Evolutionary conservation across 306 rosid genomes (phyloP).

Genomic region (Cucumis cinereus): DNA sequence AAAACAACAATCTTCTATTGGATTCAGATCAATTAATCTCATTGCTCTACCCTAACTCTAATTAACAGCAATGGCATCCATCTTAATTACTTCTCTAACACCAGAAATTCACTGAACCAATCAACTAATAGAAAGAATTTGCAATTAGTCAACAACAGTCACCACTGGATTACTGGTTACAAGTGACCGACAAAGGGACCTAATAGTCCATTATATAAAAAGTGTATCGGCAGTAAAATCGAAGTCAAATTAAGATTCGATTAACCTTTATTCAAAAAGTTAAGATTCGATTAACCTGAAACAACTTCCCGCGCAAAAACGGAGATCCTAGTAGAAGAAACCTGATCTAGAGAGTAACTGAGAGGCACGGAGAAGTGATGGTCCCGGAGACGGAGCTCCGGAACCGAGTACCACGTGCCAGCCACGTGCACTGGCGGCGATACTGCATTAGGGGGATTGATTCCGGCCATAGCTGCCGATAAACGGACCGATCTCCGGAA

Average conservation of each 20-base stretch:
- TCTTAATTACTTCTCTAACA: background rate
- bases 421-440: conserved; percentile 39
- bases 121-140: background rate
- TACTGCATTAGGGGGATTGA: background rate
- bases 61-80: background rate
- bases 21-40: background rate
- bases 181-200: background rate
- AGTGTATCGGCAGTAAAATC: no score
- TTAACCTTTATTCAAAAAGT: no score
- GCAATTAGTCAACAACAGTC: background rate
- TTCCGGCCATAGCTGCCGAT: conserved; percentile 22
- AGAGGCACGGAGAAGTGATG: conserved; percentile 68
- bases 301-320: conserved; percentile 93
- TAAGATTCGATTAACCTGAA: conserved; percentile 33
- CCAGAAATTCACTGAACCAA: background rate
- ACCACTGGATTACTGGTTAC: background rate
- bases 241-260: background rate
- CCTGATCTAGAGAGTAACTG: conserved; percentile 32
- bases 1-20: background rate
- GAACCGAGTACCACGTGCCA: conserved; percentile 68
- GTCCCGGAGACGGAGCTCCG: conserved; percentile 77
- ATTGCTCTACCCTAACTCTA: background rate
- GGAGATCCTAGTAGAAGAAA: conserved; percentile 42
- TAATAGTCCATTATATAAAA: background rate
- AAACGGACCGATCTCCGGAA: conserved; percentile 8